A percentile compares a stretch with the other conserved stretches of the same genome.
Conservation (phyloP, 805 yeast genomes). For the Teunomyces panamensis region DNA sequence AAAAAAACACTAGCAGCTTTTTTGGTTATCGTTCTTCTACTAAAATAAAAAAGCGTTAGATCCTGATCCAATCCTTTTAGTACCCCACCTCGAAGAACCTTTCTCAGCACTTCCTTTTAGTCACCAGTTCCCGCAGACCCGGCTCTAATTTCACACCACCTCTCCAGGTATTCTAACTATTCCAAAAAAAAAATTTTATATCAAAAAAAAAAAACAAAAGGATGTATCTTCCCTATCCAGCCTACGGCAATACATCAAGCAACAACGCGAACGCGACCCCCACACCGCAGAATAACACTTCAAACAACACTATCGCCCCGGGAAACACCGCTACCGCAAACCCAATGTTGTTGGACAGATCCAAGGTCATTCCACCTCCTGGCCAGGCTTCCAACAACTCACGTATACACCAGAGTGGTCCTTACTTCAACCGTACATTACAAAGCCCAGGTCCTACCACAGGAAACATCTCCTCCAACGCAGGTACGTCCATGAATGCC, state of each 20-base stretch:
- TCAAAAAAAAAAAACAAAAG: neutral
- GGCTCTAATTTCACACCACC: no score
- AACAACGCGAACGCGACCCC: slow-evolving; percentile 6
- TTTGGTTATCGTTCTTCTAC: neutral
- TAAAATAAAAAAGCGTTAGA: neutral
- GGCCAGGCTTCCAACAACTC: neutral
- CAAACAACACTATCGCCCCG: neutral
- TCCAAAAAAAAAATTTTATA: neutral
- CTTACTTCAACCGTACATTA: neutral
- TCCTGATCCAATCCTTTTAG: no score
- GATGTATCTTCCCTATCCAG: slow-evolving; percentile 9
- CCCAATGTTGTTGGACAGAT: slow-evolving; percentile 2
- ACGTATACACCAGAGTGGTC: slow-evolving; percentile 1
- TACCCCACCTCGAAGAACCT: no score
- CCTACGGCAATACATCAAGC: slow-evolving; percentile 7
- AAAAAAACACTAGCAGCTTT: neutral
- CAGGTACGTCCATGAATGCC: neutral
- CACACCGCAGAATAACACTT: slow-evolving; percentile 2
- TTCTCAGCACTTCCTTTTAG: no score
- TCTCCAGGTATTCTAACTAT: no score
- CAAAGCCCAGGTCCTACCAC: slow-evolving; percentile 1
- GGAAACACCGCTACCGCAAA: slow-evolving; percentile 1
- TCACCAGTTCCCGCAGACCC: no score
- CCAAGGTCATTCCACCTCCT: slow-evolving; percentile 3
- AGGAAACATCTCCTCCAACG: neutral